Percentiles rank a stretch among this genome's conserved stretches.
Evolutionary conservation across 2,329 filamentous ascomycete species (phyloP).

Genomic region (Fusarium denticulatum): DNA sequence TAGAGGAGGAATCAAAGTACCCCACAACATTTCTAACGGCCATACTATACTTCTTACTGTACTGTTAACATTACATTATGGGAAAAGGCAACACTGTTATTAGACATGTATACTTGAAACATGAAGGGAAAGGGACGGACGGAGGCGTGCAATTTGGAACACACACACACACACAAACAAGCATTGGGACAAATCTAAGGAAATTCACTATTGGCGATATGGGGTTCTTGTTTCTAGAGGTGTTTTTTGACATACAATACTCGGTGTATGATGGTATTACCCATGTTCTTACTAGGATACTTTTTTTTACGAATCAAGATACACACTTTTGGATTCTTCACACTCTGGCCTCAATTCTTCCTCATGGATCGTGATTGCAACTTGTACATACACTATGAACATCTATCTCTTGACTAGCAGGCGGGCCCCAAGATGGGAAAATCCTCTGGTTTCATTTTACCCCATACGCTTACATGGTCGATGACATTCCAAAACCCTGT

Average conservation of each 20-base stretch:
- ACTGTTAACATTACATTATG: constrained; percentile 12
- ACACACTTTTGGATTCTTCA: constrained; percentile 11
- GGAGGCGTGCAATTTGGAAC: constrained; percentile 12
- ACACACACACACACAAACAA: constrained; percentile 5
- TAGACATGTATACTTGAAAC: not conserved
- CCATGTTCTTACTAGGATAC: not conserved
- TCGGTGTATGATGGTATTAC: constrained; percentile 3
- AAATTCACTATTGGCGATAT: constrained; percentile 24
- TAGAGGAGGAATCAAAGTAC: constrained; percentile 19
- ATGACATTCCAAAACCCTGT: constrained; percentile 28
- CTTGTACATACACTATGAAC: not conserved
- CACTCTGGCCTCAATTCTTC: not conserved
- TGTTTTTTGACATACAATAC: constrained; percentile 1
- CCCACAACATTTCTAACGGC: constrained; percentile 19
- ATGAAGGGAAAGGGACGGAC: not conserved
- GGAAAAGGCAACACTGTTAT: constrained; percentile 1
- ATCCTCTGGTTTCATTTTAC: constrained; percentile 21
- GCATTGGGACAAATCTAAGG: constrained; percentile 16
- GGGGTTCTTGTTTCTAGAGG: constrained; percentile 21
- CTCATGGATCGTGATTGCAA: not conserved
- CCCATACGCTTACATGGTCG: constrained; percentile 21
- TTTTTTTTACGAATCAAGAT: constrained; percentile 20
- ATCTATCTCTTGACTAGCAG: not conserved
- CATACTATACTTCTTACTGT: constrained; percentile 8
- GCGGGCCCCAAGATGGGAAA: not conserved